These are phyloP conservation scores for Wallacemonas collosoma DNA, from an alignment of 208 protist species.

Conservation along the genomic window DNA sequence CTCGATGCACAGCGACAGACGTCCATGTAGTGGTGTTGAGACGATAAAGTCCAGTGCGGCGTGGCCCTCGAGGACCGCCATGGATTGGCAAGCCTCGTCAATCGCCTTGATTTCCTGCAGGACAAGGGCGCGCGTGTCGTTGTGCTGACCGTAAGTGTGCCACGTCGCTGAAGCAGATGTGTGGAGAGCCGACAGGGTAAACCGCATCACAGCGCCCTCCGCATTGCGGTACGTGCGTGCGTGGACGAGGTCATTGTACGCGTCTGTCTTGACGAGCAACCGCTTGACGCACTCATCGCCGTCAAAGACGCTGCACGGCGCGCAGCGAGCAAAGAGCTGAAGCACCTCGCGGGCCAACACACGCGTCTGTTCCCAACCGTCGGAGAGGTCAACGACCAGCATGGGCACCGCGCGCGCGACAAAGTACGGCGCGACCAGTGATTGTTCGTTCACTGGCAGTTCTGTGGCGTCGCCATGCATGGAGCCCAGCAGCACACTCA, in stretches of 20 bases:
- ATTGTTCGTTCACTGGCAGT: not conserved
- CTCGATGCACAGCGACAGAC: constrained; percentile 62
- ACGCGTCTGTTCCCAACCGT: constrained; percentile 77
- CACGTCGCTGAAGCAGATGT: not conserved
- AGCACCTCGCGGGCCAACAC: constrained; percentile 52
- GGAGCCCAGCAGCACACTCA: constrained; percentile 1
- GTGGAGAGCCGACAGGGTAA: constrained; percentile 36
- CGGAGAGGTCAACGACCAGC: constrained; percentile 59
- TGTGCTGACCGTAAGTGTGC: not conserved
- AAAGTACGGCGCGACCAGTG: constrained; percentile 21
- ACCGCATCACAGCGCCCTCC: constrained; percentile 69
- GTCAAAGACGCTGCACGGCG: constrained; percentile 33
- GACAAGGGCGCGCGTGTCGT: not conserved
- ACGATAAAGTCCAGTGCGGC: constrained; percentile 56
- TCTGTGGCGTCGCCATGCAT: not conserved
- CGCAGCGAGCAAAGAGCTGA: constrained; percentile 38
- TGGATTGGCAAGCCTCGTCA: constrained; percentile 27
- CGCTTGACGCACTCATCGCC: constrained; percentile 14
- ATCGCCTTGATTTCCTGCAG: constrained; percentile 25
- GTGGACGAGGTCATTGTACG: constrained; percentile 32
- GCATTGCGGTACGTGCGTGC: constrained; percentile 65
- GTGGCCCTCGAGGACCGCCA: constrained; percentile 34
- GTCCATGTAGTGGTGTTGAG: constrained; percentile 66
- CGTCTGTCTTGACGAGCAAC: not conserved
- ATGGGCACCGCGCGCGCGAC: constrained; percentile 33